Percentiles rank a stretch among this genome's conserved stretches.
phyloP scores from a whole-genome alignment of 2,329 filamentous ascomycete genomes.

The Chrysoporthe austroafricana region DNA sequence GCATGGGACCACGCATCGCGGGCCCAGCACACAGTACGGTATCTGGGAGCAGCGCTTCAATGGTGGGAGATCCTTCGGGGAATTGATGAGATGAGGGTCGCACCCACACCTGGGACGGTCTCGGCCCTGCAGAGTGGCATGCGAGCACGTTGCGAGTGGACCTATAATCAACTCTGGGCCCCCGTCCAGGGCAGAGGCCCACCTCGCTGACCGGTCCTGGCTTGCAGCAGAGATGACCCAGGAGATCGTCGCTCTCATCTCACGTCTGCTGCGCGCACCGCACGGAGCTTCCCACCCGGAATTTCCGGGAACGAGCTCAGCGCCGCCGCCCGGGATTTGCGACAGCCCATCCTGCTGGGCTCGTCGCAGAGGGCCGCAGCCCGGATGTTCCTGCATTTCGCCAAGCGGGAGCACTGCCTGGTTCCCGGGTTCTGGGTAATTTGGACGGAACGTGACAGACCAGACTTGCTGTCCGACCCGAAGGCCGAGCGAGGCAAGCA shows the following conservation, averaged over 20 bases:
- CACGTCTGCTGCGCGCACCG: no score
- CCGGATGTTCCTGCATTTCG: conserved; percentile 1
- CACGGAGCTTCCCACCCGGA: not conserved
- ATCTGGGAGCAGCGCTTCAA: not conserved
- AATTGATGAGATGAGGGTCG: not conserved
- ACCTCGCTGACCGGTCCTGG: no score
- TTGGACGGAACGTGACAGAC: not conserved
- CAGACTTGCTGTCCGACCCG: not conserved
- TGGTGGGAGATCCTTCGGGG: not conserved
- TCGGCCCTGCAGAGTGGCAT: not conserved
- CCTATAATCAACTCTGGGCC: not conserved
- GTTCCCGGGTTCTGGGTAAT: not conserved
- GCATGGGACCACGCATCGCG: no score
- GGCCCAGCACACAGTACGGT: not conserved
- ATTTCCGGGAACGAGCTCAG: not conserved
- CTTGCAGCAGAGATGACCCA: not conserved
- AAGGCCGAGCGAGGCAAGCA: not conserved
- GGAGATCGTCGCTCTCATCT: no score
- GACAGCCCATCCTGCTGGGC: not conserved
- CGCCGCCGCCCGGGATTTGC: not conserved
- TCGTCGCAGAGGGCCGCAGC: not conserved
- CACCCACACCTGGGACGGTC: not conserved
- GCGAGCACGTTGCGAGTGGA: not conserved
- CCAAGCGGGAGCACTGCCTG: not conserved
- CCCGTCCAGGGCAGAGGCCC: not conserved